Evolutionary conservation across 768 basidiomycete genomes (phyloP).

Genomic region (Mycena rosella): DNA sequence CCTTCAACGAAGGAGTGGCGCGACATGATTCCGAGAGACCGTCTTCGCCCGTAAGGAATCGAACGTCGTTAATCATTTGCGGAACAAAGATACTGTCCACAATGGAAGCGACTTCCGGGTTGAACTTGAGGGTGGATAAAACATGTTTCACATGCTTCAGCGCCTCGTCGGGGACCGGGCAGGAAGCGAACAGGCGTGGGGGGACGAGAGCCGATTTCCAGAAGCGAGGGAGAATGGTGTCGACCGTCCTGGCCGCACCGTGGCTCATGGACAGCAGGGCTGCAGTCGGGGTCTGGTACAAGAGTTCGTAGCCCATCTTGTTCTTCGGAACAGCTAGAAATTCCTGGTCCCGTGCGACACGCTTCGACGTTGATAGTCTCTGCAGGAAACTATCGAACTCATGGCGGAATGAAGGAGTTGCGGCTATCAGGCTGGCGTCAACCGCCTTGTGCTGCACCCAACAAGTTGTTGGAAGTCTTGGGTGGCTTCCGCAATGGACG

Average conservation of each 20-base stretch:
- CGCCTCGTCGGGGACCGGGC: constrained; percentile 69
- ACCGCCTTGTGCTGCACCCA: constrained; percentile 72
- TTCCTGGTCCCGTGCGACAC: constrained; percentile 24
- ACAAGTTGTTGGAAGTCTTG: constrained; percentile 59
- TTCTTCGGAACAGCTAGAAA: constrained; percentile 31
- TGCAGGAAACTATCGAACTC: constrained; percentile 54
- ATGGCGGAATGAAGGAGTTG: constrained; percentile 45
- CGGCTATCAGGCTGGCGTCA: constrained; percentile 56
- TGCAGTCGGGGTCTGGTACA: constrained; percentile 57
- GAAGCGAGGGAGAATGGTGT: constrained; percentile 75
- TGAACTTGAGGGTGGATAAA: constrained; percentile 71
- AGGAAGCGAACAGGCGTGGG: constrained; percentile 58
- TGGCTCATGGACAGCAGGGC: constrained; percentile 64
- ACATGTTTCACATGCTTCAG: constrained; percentile 68
- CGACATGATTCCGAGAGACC: constrained; percentile 75
- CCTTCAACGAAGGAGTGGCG: constrained; percentile 87
- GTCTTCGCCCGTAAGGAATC: constrained; percentile 90
- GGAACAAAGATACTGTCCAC: constrained; percentile 76
- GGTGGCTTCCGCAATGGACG: constrained; percentile 42
- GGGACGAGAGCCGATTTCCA: constrained; percentile 81
- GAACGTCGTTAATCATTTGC: constrained; percentile 77
- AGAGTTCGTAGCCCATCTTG: constrained; percentile 48
- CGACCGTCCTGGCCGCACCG: constrained; percentile 60
- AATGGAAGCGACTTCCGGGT: constrained; percentile 75
- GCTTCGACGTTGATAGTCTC: constrained; percentile 35